Evolutionary conservation across 768 basidiomycete genomes (phyloP), one percentile per base, ranked within the genome.

Genomic region (Phylloporus sp.): DNA sequence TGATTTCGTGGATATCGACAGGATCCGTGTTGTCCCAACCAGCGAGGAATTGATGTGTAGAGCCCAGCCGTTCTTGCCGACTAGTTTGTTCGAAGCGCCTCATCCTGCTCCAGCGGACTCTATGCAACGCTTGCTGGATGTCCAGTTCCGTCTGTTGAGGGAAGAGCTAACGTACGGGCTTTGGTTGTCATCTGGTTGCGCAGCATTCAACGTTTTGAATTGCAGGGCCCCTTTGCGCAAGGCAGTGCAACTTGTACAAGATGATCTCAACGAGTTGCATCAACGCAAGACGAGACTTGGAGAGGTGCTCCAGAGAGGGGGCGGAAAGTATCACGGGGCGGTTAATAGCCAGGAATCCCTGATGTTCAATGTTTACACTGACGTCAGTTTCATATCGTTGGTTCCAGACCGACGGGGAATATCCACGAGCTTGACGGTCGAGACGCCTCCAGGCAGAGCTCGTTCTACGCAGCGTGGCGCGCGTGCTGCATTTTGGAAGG

Each of bases 141-240:
- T 83, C 4, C 85, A 90, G 53, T 90, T 85, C 61, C 78, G 87
- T 27, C 71, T 89, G 0, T 66, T 90, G 28, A 71, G 87, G 29
- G 87, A 88, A 52, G 87, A 90, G 46, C 65, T 84, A 15, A 83
- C 75, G 78, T 84, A 55, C 20, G 78, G 59, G 7, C 14, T 6
- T n/a, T 2, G 3, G 4, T 36, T 36, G 7, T 31, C 33, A 0
- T 18, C 14, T 26, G 4, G 6, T 21, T 23, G 24, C n/a, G 11
- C 17, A 6, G n/a, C 27, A 38, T 27, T 38, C 31, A 28, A 52
- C 28, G 6, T 21, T 32, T 35, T n/a, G n/a, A 36, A 29, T 29
- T 44, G 3, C 40, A 81, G 81, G 5, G 79, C 81, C 0, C 73
- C 80, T 0, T 58, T 82, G 23, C 70, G 81, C 7, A 69, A 60